Conservation (phyloP, 2,329 filamentous ascomycete species). For the Rugonectria rugulosa region DNA sequence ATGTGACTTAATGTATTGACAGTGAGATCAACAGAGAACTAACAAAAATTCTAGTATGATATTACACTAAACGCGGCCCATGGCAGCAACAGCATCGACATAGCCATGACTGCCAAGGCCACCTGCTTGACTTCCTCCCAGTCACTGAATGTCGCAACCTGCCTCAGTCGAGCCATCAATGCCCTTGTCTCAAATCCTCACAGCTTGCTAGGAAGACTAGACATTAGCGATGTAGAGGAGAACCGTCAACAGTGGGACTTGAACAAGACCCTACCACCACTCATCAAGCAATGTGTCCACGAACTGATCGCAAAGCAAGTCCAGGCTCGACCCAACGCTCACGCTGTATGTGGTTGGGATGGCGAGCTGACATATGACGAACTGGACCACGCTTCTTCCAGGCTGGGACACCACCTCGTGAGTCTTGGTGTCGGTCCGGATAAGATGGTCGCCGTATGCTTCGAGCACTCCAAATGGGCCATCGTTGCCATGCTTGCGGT, state of each 20-base stretch:
- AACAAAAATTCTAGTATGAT: not conserved
- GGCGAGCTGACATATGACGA: conserved; percentile 49
- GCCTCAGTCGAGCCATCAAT: no score
- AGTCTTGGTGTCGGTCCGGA: conserved; percentile 38
- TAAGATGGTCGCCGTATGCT: conserved; percentile 20
- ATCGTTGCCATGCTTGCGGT: conserved; percentile 35
- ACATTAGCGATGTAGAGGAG: conserved; percentile 24
- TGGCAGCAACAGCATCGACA: not conserved
- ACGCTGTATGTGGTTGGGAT: conserved; percentile 36
- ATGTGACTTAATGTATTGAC: not conserved
- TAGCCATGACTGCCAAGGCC: no score
- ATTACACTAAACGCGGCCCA: not conserved
- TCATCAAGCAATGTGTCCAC: conserved; percentile 29
- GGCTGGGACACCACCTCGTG: conserved; percentile 46
- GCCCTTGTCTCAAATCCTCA: not conserved
- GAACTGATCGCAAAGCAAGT: conserved; percentile 19
- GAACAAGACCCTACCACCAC: conserved; percentile 16
- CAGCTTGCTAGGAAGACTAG: conserved; percentile 13
- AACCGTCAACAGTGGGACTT: conserved; percentile 29
- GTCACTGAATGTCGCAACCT: not conserved
- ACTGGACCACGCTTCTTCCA: conserved; percentile 47
- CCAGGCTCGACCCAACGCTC: conserved; percentile 16
- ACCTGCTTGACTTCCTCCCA: not conserved
- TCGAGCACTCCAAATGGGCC: conserved; percentile 36
- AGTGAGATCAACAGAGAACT: not conserved